These are phyloP conservation scores for Colletotrichum gloeosporioides DNA, from an alignment of 2,329 filamentous ascomycete species.

Conservation along the genomic window DNA sequence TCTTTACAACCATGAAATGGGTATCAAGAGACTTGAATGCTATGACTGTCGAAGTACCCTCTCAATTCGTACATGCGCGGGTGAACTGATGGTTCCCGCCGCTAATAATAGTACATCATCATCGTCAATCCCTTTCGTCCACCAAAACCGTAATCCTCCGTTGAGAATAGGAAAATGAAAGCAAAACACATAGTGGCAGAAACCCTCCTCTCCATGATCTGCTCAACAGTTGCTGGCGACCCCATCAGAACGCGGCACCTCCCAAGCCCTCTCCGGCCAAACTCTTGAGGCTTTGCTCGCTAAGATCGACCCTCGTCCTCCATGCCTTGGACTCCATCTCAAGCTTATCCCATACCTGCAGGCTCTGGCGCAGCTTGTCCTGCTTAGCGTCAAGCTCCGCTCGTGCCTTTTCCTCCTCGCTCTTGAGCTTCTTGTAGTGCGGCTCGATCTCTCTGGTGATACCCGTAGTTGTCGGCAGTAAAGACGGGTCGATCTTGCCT, in stretches of 20 bases:
- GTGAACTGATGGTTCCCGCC: neutral
- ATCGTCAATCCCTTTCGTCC: neutral
- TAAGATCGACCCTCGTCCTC: slow-evolving; percentile 61
- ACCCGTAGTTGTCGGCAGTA: slow-evolving; percentile 47
- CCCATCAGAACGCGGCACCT: slow-evolving; percentile 56
- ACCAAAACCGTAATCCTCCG: neutral
- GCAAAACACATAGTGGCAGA: neutral
- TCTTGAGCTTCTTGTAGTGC: slow-evolving; percentile 58
- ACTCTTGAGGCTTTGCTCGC: slow-evolving; percentile 61
- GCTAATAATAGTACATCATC: slow-evolving; percentile 6
- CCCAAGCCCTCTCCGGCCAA: slow-evolving; percentile 61
- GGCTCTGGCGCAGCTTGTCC: slow-evolving; percentile 57
- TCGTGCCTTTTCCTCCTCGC: slow-evolving; percentile 63
- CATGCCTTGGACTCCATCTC: slow-evolving; percentile 59
- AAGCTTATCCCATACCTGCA: slow-evolving; percentile 59
- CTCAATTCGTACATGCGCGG: slow-evolving; percentile 1
- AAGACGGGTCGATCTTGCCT: slow-evolving; percentile 57
- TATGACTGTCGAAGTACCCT: neutral
- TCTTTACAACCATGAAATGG: neutral
- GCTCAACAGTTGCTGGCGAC: neutral
- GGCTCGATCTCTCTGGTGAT: slow-evolving; percentile 59
- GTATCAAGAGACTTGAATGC: neutral
- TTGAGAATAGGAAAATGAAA: neutral
- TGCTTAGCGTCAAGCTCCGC: slow-evolving; percentile 59
- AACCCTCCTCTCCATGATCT: neutral